Evolutionary conservation across 768 basidiomycete genomes (phyloP).

Genomic region (Tremella yokohamensis): DNA sequence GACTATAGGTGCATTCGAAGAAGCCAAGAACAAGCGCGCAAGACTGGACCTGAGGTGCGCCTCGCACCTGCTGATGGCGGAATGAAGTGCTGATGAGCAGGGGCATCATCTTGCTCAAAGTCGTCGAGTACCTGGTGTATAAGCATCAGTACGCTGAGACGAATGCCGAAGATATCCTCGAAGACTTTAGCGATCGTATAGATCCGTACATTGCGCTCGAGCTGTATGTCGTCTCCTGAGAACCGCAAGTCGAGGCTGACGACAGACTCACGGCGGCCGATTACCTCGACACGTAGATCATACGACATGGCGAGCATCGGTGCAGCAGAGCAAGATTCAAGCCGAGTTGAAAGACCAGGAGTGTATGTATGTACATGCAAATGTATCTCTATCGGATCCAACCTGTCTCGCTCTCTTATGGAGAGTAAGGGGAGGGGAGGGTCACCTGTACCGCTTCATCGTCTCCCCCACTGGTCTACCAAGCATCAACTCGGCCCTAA

Average conservation of each 20-base stretch:
- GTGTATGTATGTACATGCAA: constrained; percentile 12
- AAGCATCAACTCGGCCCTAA: constrained; percentile 68
- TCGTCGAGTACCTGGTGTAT: constrained; percentile 84
- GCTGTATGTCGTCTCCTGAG: constrained; percentile 59
- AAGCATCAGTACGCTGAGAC: constrained; percentile 72
- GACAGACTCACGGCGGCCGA: constrained; percentile 35
- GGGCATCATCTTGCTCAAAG: constrained; percentile 72
- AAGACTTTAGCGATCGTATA: constrained; percentile 78
- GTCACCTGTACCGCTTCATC: constrained; percentile 62
- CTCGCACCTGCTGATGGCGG: neutral
- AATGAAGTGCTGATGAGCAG: constrained; percentile 35
- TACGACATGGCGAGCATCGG: neutral
- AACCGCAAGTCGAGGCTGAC: neutral
- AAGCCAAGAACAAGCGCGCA: constrained; percentile 70
- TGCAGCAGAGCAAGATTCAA: neutral
- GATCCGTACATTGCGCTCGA: constrained; percentile 84
- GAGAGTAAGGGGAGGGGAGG: no score
- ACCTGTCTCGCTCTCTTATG: no score
- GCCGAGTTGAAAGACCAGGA: constrained; percentile 1
- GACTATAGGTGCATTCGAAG: constrained; percentile 64
- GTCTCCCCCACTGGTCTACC: constrained; percentile 72
- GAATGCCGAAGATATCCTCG: constrained; percentile 71
- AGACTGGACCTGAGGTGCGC: constrained; percentile 65
- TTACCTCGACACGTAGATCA: constrained; percentile 30
- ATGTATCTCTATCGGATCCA: neutral